Percentiles rank a stretch among this genome's conserved stretches.
Conservation (phyloP, 768 basidiomycete species). For the Boletus pseudopeckii region DNA sequence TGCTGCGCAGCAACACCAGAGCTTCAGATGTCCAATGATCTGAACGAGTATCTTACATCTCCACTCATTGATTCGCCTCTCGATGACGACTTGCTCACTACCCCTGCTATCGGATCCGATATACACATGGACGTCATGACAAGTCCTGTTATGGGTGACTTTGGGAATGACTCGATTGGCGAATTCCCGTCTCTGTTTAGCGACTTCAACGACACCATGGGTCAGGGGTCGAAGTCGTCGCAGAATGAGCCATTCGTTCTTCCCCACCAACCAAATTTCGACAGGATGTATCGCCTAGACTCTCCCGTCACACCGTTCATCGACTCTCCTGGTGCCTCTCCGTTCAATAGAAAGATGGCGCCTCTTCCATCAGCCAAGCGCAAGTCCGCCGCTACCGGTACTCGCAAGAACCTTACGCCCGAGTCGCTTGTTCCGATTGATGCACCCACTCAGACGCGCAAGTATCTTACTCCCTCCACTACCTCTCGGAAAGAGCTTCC, state of each 20-base stretch:
- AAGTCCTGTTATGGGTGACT: slow-evolving; percentile 40
- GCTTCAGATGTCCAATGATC: slow-evolving; percentile 34
- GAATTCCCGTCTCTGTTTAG: slow-evolving; percentile 34
- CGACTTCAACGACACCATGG: slow-evolving; percentile 16
- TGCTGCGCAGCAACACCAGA: slow-evolving; percentile 32
- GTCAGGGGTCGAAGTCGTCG: slow-evolving; percentile 13
- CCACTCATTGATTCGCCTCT: slow-evolving; percentile 46
- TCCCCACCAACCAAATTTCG: slow-evolving; percentile 27
- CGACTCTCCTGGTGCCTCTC: slow-evolving; percentile 36
- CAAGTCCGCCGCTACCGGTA: slow-evolving; percentile 52
- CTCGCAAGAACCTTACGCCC: slow-evolving; percentile 67
- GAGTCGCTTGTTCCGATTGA: slow-evolving; percentile 62
- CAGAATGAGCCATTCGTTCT: slow-evolving; percentile 7
- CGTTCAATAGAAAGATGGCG: slow-evolving; percentile 15
- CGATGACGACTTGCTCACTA: slow-evolving; percentile 43
- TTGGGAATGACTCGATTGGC: slow-evolving; percentile 30
- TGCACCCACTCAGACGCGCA: slow-evolving; percentile 77
- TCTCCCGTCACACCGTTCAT: slow-evolving; percentile 52
- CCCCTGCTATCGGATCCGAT: slow-evolving; percentile 39
- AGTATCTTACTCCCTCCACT: slow-evolving; percentile 66
- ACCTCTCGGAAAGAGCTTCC: slow-evolving; percentile 82
- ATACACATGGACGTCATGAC: slow-evolving; percentile 39
- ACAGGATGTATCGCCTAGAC: slow-evolving; percentile 41
- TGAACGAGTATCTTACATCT: slow-evolving; percentile 45
- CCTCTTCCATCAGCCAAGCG: slow-evolving; percentile 23